Base-by-base conservation (phyloP, 2,329 filamentous ascomycete genomes). In the Polytolypa hystricis region DNA sequence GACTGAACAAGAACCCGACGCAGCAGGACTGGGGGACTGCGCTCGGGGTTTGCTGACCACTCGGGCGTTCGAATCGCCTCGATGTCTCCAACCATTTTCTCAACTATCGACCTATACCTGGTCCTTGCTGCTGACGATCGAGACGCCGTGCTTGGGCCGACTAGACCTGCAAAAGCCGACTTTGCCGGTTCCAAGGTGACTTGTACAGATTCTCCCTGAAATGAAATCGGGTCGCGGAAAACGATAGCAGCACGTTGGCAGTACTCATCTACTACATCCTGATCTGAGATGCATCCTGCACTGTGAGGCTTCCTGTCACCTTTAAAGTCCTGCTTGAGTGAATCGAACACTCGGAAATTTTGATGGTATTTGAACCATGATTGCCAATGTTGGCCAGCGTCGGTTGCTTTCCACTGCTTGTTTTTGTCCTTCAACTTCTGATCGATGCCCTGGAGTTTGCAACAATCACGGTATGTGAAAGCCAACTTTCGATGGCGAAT, bases 301-400 rank as follows among this genome's bases (percentile, higher is more conserved):
- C 18, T 17, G 7, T 27, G 17, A 4, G 34, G 26, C 7, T 25
- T 33, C 15, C 12, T 16, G 5, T 4, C 14, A 7, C 17, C 7
- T 15, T 18, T 11, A 16, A 36, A 14, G 7, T 9, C 7, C 5
- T 5, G 8, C 2, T 18, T 29, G 21, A 19, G n/a, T 8, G 6
- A 7, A 18, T 14, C 2, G 12, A 29, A 17, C n/a, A 14, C 5
- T 6, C 21, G 7, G 14, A n/a, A 11, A 7, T 21, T 6, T 17
- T 26, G 20, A 14, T 26, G 30, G 14, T 3, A 5, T 20, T 32
- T 20, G 15, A 33, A n/a, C 28, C 23, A 38, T 8, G 14, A n/a
- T 15, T 14, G 19, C 44, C 40, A 48, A 19, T 47, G 39, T n/a
- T 38, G 10, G 4, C 41, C 39, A 3, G 39, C 34, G 4, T 39